Evolutionary conservation across 805 yeast genomes (phyloP), one percentile per base, ranked within the genome.

Genomic region (baker's yeast (Saccharomyces cerevisiae)): DNA sequence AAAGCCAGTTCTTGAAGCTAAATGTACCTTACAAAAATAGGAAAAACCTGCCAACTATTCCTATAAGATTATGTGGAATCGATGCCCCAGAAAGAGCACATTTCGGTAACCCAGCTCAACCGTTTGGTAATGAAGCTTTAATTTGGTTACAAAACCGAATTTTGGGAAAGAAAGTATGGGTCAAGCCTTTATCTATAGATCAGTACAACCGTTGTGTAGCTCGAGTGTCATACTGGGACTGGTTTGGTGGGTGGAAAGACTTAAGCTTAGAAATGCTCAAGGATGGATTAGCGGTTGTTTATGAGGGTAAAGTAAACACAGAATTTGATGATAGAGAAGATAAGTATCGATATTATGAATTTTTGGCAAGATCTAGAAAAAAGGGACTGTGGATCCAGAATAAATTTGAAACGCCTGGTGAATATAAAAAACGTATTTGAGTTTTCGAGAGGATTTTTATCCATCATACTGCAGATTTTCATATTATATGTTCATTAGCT

Each of bases 21-120:
- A 58, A 57, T 3, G 65, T 65, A 1, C 61, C 62, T 2, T 63
- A 58, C 47, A 67, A 62, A 52, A 69, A 68, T 29, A 69, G 63
- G 52, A 56, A 71, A 41, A 67, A 58, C 28, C 51, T 67, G 10
- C 65, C 69, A 59, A 94, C 99, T 0, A 73, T 94, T 41, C 84
- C 85, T 69, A 80, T 94, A 4, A 76, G 99, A 49, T 72, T 94
- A 22, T 87, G 94, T 70, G 99, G 97, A 0, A 85, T 92, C 14
- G 99, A 94, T 76, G 99, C 99, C 0, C 99, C 99, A 1, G 99
- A 94, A 66, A 75, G 95, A 47, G 80, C 96, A 1, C 97, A 94
- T 73, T 94, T 89, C 70, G 99, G 99, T 0, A 86, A 87, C 56
- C 90, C 95, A 0, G 86, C 96, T 0, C 99, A 94, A 67, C 92